Evolutionary conservation across 345 rosid species (phyloP), one percentile per base, ranked within the genome.

Genomic region (Eucalyptus cloeziana): DNA sequence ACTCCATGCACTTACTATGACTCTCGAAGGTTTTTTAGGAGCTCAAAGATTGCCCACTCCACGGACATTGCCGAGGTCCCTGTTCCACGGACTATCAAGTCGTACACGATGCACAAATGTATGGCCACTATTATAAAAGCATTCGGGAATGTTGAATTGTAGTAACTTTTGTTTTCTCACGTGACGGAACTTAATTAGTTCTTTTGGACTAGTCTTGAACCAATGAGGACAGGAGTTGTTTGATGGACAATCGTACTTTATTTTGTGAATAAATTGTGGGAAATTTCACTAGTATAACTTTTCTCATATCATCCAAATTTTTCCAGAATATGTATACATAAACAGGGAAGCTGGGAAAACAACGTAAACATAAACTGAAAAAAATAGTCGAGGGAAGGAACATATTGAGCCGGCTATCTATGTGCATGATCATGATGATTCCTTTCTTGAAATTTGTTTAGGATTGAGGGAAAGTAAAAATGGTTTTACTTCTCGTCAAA

Each of bases 11-110:
- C 88, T 88, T 16, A 90, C 87, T 6, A 86, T 45, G 7, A 85
- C 90, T 8, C 86, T 88, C n/a, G 2, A 1, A 93, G 96, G 30
- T 90, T 87, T 86, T 64, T 90, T 17, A 90, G 50, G 67, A 92
- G 67, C 49, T 91, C 93, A 15, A 91, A 51, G 83, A 90, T 87
- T n/a, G 89, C 91, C 91, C 91, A 89, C 44, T 90, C 93, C 19
- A 92, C 86, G 2, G 91, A 87, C 62, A 86, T 62, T 62, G 93
- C 86, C 14, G 90, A 87, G 15, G 88, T 90, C 54, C 87, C 90
- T 27, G 91, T 90, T 13, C 93, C 93, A 4, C 88, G 92, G 10
- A 79, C 25, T 25, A 92, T 85, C 87, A 89, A 67, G 67, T 87
- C 91, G 91, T 91, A 49, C 31, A 1, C 15, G 79, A 67, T 31